Percentiles rank a stretch among this genome's conserved stretches.
These are phyloP conservation scores for Diaporthe amygdali DNA, from an alignment of 2,329 filamentous ascomycete genomes.

Conservation along the genomic window DNA sequence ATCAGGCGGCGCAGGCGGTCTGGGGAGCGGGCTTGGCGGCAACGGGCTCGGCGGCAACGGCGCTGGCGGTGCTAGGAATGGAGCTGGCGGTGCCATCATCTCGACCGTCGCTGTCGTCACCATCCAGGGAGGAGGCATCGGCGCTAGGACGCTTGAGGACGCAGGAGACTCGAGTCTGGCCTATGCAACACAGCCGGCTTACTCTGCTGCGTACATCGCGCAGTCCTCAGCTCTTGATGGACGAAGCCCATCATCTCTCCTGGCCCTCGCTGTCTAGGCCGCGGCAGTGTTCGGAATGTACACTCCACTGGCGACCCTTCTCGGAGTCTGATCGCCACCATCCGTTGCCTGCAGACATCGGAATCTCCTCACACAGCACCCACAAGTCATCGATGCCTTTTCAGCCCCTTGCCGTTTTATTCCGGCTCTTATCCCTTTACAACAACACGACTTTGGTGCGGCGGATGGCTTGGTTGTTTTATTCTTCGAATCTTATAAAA, in stretches of 20 bases:
- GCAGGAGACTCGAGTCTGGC: conserved; percentile 12
- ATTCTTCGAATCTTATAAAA: conserved; percentile 23
- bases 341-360: background rate
- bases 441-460: conserved; percentile 14
- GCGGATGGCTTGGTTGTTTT: conserved; percentile 10
- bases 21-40: background rate
- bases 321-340: conserved; percentile 20
- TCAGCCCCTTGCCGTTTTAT: background rate
- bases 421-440: background rate
- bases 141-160: conserved; percentile 23
- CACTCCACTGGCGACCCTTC: conserved; percentile 18
- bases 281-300: conserved; percentile 25
- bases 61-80: conserved; percentile 6
- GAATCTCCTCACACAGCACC: background rate
- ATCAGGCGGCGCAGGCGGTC: conserved; percentile 2
- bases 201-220: conserved; percentile 20
- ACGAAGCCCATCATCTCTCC: conserved; percentile 20
- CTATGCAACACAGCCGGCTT: conserved; percentile 17
- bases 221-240: conserved; percentile 21
- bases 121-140: conserved; percentile 20
- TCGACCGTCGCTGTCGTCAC: conserved; percentile 25
- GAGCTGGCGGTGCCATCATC: conserved; percentile 19
- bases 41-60: conserved; percentile 1
- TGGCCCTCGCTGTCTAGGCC: conserved; percentile 26
- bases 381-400: background rate